A percentile compares a stretch with the other conserved stretches of the same genome.
phyloP scores from a whole-genome alignment of 371 early-diverging fungal genomes.

The Actinomortierella ambigua region DNA sequence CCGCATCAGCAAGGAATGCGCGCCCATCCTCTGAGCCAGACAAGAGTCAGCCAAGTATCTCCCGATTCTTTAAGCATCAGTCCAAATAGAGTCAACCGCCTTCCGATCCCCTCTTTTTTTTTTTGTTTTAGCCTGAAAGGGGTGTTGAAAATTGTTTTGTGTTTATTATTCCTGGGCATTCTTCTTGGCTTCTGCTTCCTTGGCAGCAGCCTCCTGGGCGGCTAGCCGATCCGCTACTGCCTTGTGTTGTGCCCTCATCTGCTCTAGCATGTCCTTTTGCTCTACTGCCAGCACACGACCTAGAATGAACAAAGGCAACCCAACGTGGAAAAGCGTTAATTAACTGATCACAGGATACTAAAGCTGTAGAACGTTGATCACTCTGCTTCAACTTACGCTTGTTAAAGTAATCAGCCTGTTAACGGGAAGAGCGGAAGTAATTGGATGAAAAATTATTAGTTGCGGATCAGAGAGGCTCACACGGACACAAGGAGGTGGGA shows the following conservation, averaged over 20 bases:
- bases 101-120: no score
- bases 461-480: no score
- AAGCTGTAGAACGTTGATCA: background rate
- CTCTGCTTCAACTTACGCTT: conserved; percentile 22
- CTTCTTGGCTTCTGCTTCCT: conserved; percentile 14
- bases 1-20: no score
- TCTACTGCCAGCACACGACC: conserved; percentile 43
- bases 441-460: no score
- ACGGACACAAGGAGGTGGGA: no score
- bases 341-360: background rate
- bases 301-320: conserved; percentile 1
- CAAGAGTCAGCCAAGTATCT: no score
- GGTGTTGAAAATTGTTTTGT: no score
- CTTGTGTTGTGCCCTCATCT: conserved; percentile 43
- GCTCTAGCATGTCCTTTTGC: conserved; percentile 42
- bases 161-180: conserved; percentile 1
- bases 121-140: no score
- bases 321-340: background rate
- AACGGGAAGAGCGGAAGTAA: background rate
- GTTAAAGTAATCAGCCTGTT: conserved; percentile 41
- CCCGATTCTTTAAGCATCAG: no score
- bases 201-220: background rate
- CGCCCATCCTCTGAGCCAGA: no score
- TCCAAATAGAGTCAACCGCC: no score
- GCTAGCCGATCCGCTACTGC: conserved; percentile 28